Conservation (phyloP, 441 rosid genomes). For the Pelargonium myrrhifolium region DNA sequence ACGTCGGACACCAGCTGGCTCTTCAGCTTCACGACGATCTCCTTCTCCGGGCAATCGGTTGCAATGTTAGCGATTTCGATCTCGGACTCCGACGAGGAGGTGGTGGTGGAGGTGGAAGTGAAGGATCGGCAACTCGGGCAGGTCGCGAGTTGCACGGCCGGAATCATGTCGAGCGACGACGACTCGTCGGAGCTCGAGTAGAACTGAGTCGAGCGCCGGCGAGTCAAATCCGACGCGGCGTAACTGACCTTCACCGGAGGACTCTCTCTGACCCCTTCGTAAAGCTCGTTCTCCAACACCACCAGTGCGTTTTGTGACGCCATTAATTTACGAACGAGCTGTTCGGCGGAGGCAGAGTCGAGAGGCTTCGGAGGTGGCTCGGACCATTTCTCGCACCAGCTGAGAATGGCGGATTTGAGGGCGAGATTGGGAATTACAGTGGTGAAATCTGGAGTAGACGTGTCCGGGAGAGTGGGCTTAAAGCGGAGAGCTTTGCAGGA, state of each 20-base stretch:
- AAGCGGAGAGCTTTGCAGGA: slow-evolving; percentile 54
- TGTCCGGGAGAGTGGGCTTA: slow-evolving; percentile 27
- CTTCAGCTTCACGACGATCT: slow-evolving; percentile 37
- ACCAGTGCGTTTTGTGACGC: slow-evolving; percentile 12
- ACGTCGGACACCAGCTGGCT: slow-evolving; percentile 40
- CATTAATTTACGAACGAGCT: slow-evolving; percentile 37
- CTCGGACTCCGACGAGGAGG: slow-evolving; percentile 34
- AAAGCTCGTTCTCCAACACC: slow-evolving; percentile 13
- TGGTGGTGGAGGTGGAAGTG: slow-evolving; percentile 24
- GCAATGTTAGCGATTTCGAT: slow-evolving; percentile 24
- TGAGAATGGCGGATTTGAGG: slow-evolving; percentile 54
- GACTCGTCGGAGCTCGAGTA: slow-evolving; percentile 4
- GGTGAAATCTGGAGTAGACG: slow-evolving; percentile 51
- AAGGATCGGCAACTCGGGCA: slow-evolving; percentile 61
- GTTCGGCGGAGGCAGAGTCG: slow-evolving; percentile 38
- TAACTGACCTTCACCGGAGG: no score
- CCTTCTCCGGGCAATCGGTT: slow-evolving; percentile 47
- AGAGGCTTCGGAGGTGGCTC: slow-evolving; percentile 44
- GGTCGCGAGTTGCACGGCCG: slow-evolving; percentile 29
- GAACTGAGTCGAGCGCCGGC: no score
- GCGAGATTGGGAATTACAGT: slow-evolving; percentile 70
- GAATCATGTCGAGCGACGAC: background rate
- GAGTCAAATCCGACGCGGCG: no score
- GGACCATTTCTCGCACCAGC: slow-evolving; percentile 47
- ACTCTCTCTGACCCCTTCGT: no score